Evolutionary conservation across 306 rosid genomes (phyloP).

Genomic region (Trichosanthes cucumerina): DNA sequence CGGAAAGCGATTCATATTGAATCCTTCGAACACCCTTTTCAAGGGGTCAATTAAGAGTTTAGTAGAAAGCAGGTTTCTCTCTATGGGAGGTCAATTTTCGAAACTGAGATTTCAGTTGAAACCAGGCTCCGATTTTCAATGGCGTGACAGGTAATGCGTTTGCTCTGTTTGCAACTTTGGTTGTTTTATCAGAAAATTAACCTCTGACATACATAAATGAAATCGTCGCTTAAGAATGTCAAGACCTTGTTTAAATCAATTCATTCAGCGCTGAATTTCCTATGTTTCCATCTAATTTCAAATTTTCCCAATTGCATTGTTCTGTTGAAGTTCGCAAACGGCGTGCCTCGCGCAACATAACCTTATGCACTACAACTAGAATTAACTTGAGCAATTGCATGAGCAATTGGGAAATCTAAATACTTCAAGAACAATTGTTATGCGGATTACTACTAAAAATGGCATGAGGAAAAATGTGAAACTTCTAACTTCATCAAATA

Average conservation of each 20-base stretch:
- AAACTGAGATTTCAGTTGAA: conserved; percentile 21
- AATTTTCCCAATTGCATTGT: neutral
- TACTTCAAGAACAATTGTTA: neutral
- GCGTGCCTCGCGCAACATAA: neutral
- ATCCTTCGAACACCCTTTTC: conserved; percentile 28
- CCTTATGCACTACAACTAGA: neutral
- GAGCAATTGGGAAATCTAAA: neutral
- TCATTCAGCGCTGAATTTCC: neutral
- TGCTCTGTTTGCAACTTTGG: neutral
- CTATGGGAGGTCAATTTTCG: conserved; percentile 24
- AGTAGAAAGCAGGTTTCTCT: conserved; percentile 17
- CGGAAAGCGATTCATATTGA: conserved; percentile 15
- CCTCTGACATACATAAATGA: neutral
- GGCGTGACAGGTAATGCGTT: conserved; percentile 39
- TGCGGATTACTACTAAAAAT: neutral
- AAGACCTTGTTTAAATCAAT: neutral
- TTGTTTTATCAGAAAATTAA: neutral
- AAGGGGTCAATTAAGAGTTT: conserved; percentile 17
- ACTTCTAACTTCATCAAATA: neutral
- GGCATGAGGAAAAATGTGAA: neutral
- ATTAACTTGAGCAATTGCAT: neutral
- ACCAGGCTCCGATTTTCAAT: conserved; percentile 10
- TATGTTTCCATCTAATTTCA: neutral
- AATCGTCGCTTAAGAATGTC: neutral
- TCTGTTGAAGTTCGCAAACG: neutral